phyloP scores from a whole-genome alignment of 768 basidiomycete genomes.

The Hygrocybe punicea region DNA sequence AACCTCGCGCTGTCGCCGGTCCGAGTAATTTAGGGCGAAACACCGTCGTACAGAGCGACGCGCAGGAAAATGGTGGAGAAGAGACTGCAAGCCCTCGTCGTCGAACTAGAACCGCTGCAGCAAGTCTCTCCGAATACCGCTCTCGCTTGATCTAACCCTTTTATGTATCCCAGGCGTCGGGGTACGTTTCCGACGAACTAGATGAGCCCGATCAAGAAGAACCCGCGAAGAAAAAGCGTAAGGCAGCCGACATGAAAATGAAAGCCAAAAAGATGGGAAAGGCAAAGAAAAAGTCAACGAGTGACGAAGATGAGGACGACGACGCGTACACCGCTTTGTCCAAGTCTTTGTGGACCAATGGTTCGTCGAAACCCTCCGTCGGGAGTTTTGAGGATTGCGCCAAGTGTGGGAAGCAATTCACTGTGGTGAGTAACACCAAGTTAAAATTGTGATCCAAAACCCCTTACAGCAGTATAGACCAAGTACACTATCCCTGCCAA shows the following conservation, averaged over 20 bases:
- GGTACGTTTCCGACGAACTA: slow-evolving; percentile 72
- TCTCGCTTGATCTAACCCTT: background rate
- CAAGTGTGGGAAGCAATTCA: slow-evolving; percentile 79
- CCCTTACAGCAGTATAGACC: slow-evolving; percentile 50
- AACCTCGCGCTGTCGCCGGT: slow-evolving; percentile 36
- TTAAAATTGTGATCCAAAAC: background rate
- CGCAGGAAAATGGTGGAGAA: slow-evolving; percentile 13
- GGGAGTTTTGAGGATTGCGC: slow-evolving; percentile 83
- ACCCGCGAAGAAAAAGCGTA: slow-evolving; percentile 51
- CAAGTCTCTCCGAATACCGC: background rate
- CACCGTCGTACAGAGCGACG: slow-evolving; percentile 12
- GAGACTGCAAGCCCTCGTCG: slow-evolving; percentile 15
- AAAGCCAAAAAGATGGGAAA: slow-evolving; percentile 42
- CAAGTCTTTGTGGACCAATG: slow-evolving; percentile 43
- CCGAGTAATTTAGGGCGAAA: slow-evolving; percentile 36
- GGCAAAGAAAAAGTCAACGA: slow-evolving; percentile 42
- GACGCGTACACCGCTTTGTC: slow-evolving; percentile 69
- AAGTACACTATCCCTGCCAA: slow-evolving; percentile 79
- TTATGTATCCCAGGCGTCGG: slow-evolving; percentile 29
- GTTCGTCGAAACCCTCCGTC: slow-evolving; percentile 54
- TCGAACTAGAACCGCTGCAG: background rate
- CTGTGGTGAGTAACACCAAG: slow-evolving; percentile 59
- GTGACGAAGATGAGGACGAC: slow-evolving; percentile 53
- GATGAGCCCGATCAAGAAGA: slow-evolving; percentile 50
- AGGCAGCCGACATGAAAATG: slow-evolving; percentile 45